Evolutionary conservation across 1,139 yeast genomes (phyloP).

Genomic region (Ogataea hybrid): DNA sequence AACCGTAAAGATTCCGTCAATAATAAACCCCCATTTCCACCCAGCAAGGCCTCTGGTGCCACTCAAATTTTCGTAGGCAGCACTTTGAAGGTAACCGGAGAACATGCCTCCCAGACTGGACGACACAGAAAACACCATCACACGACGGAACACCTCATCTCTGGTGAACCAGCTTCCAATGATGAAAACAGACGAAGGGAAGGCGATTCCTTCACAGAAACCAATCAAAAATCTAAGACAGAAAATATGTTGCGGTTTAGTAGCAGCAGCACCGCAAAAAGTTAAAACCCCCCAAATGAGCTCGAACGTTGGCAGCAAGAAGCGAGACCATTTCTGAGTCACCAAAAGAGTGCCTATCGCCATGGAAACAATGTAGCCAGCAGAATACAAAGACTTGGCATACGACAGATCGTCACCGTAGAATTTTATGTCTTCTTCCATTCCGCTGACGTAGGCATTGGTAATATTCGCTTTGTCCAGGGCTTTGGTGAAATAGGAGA

Average conservation of each 20-base stretch:
- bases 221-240: conserved; percentile 29
- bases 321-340: conserved; percentile 36
- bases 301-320: conserved; percentile 27
- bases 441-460: conserved; percentile 61
- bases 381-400: conserved; percentile 56
- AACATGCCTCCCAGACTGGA: conserved; percentile 30
- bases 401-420: conserved; percentile 49
- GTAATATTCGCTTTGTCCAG: conserved; percentile 49
- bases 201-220: conserved; percentile 27
- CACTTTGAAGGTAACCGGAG: conserved; percentile 47
- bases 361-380: conserved; percentile 51
- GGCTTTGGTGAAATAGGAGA: conserved; percentile 44
- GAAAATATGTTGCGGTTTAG: conserved; percentile 22
- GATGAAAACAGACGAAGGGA: conserved; percentile 28
- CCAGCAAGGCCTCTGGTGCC: conserved; percentile 57
- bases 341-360: conserved; percentile 37
- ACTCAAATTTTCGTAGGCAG: conserved; percentile 48
- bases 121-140: conserved; percentile 25
- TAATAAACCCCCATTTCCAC: conserved; percentile 79
- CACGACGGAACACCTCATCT: conserved; percentile 27
- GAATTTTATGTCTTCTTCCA: conserved; percentile 52
- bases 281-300: conserved; percentile 26
- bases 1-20: conserved; percentile 66
- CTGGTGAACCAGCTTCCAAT: conserved; percentile 31
- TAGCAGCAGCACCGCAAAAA: conserved; percentile 27